Percentiles rank a stretch among this genome's conserved stretches.
phyloP scores from a whole-genome alignment of 202 grass and related monocot genomes.

The Setaria italica region DNA sequence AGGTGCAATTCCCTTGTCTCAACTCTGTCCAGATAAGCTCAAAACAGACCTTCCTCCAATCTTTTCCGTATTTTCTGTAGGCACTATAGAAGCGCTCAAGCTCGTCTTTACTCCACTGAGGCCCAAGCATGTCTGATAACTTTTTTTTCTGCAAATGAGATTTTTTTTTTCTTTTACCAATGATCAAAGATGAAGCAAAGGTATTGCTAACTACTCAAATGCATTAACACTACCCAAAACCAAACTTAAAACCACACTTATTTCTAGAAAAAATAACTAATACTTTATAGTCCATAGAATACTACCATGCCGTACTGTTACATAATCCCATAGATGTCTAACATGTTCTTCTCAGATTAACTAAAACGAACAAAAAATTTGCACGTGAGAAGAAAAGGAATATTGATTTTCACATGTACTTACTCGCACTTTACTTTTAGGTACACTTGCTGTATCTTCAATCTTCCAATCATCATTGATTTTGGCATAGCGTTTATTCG shows the following conservation, averaged over 20 bases:
- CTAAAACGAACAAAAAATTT: constrained; percentile 1
- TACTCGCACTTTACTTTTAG: constrained; percentile 81
- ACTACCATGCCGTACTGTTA: background rate
- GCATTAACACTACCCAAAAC: background rate
- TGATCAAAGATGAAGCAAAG: constrained; percentile 9
- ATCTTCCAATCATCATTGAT: constrained; percentile 84
- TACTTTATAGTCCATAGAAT: constrained; percentile 8
- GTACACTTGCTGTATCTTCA: constrained; percentile 64
- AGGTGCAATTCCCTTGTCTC: background rate
- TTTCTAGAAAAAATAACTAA: background rate
- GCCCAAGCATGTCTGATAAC: constrained; percentile 87
- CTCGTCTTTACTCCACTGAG: constrained; percentile 96
- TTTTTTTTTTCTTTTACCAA: constrained; percentile 23
- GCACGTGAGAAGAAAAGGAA: constrained; percentile 18
- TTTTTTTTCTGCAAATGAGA: constrained; percentile 85
- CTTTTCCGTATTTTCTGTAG: constrained; percentile 93
- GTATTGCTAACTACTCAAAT: constrained; percentile 19
- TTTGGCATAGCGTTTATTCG: constrained; percentile 82
- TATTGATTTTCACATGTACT: constrained; percentile 38
- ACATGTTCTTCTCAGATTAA: constrained; percentile 16
- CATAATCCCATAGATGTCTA: constrained; percentile 16
- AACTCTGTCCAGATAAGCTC: background rate
- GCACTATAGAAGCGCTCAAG: constrained; percentile 87
- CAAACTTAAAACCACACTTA: background rate
- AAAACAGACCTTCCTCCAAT: constrained; percentile 92